Base-by-base conservation (phyloP, 768 basidiomycete species). In the Candolleomyces eurysporus region DNA sequence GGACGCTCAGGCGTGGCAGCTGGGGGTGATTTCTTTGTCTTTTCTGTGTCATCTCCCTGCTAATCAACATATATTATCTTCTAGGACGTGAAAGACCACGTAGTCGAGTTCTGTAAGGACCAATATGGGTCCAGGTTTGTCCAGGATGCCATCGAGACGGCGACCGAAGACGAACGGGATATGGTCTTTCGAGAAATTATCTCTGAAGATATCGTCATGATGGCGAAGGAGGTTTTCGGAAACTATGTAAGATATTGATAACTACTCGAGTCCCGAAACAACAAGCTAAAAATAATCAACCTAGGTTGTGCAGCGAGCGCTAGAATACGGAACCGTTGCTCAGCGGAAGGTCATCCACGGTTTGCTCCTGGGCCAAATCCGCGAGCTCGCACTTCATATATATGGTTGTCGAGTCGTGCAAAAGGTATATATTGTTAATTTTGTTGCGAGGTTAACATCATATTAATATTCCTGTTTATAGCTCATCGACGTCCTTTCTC, bases 81-180 rank as follows among this genome's bases (percentile, higher is more conserved):
- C 11, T 66, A 98, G 96, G 94, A 96, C 67, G 88, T 99, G 64
- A 80, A 82, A 49, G 92, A 92, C 8, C 84, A 91, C 71, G 73
- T 96, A 58, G 88, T 92, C 45, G 96, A 98, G 73, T 99, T 99
- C 72, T 89, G 92, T 61, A 85, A 86, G 14, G 96, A 98, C 73
- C 96, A 97, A 70, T 91, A 96, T 64, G 96, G 95, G n/a, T 97
- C 95, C n/a, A 87, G 96, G 9, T 94, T 98, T 73, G 95, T 99
- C 63, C 96, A 98, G 71, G 87, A 91, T 67, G 89, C 90, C 69
- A 79, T 98, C 46, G 88, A 91, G 71, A 78, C 75, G 2, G 90
- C 59, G n/a, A 56, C 51, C 10, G 53, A 31, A 42, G 13, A 93
- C 61, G 94, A 94, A 68, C 89, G 86, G 71, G 85, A 91, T 65